A percentile compares a stretch with the other conserved stretches of the same genome.
Conservation (phyloP, 768 basidiomycete genomes). For the Cystofilobasidium capitatum region DNA sequence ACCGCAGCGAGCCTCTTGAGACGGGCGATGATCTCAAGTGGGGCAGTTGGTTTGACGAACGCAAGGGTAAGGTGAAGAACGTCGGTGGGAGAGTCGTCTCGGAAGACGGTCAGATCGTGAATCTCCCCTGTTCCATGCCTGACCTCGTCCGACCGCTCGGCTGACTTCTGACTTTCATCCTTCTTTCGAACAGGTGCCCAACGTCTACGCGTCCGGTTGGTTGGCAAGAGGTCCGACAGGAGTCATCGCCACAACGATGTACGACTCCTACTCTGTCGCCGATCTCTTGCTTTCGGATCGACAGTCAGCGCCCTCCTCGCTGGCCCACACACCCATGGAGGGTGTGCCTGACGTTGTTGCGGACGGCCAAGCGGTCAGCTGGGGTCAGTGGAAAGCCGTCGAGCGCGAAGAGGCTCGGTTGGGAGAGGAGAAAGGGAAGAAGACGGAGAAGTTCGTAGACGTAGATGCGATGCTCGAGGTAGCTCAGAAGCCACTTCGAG, state of each 20-base stretch:
- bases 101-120: constrained; percentile 36
- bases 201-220: constrained; percentile 91
- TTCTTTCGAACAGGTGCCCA: constrained; percentile 37
- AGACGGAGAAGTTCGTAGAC: constrained; percentile 42
- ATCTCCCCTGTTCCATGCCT: constrained; percentile 19
- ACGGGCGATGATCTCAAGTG: constrained; percentile 40
- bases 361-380: constrained; percentile 40
- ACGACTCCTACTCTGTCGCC: constrained; percentile 73
- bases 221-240: constrained; percentile 81
- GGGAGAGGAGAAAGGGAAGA: constrained; percentile 44
- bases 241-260: constrained; percentile 86
- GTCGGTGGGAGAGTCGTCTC: constrained; percentile 39
- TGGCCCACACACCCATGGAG: constrained; percentile 2
- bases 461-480: constrained; percentile 42
- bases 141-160: not conserved
- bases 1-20: constrained; percentile 49
- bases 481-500: no score
- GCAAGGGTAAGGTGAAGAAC: constrained; percentile 44
- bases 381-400: constrained; percentile 64
- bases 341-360: not conserved
- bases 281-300: constrained; percentile 60
- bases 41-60: constrained; percentile 34
- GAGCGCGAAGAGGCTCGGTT: constrained; percentile 60
- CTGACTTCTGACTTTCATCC: not conserved
- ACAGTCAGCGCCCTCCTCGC: constrained; percentile 28